phyloP scores from a whole-genome alignment of 305 asterid species.

The Lippia alba region DNA sequence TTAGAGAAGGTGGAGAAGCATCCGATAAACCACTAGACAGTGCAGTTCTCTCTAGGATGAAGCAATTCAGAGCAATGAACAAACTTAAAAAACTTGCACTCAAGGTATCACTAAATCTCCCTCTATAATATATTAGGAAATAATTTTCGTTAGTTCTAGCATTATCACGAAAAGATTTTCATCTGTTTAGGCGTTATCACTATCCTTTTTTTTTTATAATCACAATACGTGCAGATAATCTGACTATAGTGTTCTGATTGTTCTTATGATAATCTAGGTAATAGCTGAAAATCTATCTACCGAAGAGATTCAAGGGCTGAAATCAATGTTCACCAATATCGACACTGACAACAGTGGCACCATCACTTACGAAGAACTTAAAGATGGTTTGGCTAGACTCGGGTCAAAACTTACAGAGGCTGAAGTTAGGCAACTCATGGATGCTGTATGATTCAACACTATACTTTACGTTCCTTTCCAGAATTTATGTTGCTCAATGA shows the following conservation, averaged over 20 bases:
- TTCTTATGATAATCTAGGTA: conserved; percentile 44
- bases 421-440: conserved; percentile 91
- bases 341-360: conserved; percentile 92
- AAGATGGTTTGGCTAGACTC: conserved; percentile 74
- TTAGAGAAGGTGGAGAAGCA: conserved; percentile 81
- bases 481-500: not conserved
- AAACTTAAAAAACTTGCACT: conserved; percentile 84
- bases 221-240: not conserved
- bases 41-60: conserved; percentile 86
- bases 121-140: no score
- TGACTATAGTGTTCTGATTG: not conserved
- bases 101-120: conserved; percentile 51
- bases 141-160: no score
- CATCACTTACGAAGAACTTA: conserved; percentile 88
- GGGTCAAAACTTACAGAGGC: conserved; percentile 87
- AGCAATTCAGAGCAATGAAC: conserved; percentile 96
- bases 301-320: conserved; percentile 89
- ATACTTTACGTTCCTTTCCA: not conserved
- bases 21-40: conserved; percentile 81
- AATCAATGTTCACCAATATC: conserved; percentile 83
- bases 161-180: no score
- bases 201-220: no score
- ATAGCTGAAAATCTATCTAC: conserved; percentile 84
- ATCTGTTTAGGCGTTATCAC: no score
- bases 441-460: conserved; percentile 62